Evolutionary conservation across 257 asterid genomes (phyloP).

Genomic region (Echium plantagineum): DNA sequence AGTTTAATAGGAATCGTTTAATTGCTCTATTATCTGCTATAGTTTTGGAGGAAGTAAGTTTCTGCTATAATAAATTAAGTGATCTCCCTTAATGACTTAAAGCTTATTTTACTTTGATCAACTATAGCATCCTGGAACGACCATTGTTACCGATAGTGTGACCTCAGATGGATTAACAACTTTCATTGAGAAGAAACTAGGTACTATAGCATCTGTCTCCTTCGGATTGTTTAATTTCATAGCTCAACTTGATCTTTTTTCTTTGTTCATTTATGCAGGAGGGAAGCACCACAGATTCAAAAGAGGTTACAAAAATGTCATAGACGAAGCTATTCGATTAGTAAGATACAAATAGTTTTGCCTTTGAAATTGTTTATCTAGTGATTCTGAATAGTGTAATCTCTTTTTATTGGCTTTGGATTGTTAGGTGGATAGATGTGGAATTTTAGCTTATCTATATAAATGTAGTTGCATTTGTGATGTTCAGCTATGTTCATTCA

Average conservation of each 20-base stretch:
- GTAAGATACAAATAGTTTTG: slow-evolving; percentile 25
- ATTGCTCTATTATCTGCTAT: slow-evolving; percentile 93
- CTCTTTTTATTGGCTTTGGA: neutral
- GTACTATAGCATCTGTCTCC: slow-evolving; percentile 28
- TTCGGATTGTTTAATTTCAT: slow-evolving; percentile 8
- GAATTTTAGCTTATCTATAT: neutral
- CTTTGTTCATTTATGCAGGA: slow-evolving; percentile 31
- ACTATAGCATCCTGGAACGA: slow-evolving; percentile 88
- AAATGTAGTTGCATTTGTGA: neutral
- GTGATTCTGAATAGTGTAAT: neutral
- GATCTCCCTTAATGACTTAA: slow-evolving; percentile 13
- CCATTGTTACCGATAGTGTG: slow-evolving; percentile 94
- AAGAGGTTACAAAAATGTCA: slow-evolving; percentile 99
- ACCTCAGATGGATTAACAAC: slow-evolving; percentile 96
- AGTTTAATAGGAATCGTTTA: slow-evolving; percentile 85
- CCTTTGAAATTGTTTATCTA: neutral
- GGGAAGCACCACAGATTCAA: slow-evolving; percentile 93
- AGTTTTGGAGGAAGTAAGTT: slow-evolving; percentile 81
- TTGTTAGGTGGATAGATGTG: neutral
- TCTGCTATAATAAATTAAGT: slow-evolving; percentile 7
- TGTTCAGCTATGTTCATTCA: neutral
- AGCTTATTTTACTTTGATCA: slow-evolving; percentile 13
- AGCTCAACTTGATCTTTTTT: slow-evolving; percentile 12
- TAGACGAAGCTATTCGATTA: slow-evolving; percentile 94
- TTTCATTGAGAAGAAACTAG: slow-evolving; percentile 84